Evolutionary conservation across 2,329 filamentous ascomycete species (phyloP).

Genomic region (Fusarium burgessii): DNA sequence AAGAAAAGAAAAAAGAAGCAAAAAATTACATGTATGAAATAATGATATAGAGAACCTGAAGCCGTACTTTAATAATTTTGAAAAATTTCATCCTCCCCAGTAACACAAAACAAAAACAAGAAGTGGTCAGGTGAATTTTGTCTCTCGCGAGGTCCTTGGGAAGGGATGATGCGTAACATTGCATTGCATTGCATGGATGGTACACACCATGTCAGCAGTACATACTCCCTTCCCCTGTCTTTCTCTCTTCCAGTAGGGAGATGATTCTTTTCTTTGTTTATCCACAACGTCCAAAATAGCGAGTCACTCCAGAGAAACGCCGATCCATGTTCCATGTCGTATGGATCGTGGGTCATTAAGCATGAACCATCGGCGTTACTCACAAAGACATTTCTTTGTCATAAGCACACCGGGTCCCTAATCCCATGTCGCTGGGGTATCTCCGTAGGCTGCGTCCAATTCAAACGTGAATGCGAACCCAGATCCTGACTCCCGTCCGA

Average conservation of each 20-base stretch:
- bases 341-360: conserved; percentile 44
- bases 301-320: conserved; percentile 43
- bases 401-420: conserved; percentile 30
- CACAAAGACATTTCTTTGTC: conserved; percentile 36
- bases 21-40: conserved; percentile 49
- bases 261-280: conserved; percentile 41
- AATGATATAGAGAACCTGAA: conserved; percentile 48
- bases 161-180: conserved; percentile 27
- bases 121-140: conserved; percentile 35
- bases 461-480: conserved; percentile 46
- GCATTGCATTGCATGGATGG: conserved; percentile 15
- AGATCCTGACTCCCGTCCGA: conserved; percentile 56
- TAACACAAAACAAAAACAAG: conserved; percentile 42
- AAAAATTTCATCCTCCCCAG: conserved; percentile 45
- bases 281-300: conserved; percentile 44
- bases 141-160: conserved; percentile 45
- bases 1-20: conserved; percentile 7
- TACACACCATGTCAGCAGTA: conserved; percentile 34
- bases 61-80: conserved; percentile 43
- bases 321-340: conserved; percentile 41
- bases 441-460: conserved; percentile 40
- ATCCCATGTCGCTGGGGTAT: conserved; percentile 39
- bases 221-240: conserved; percentile 33
- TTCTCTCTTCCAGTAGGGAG: conserved; percentile 42
- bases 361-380: conserved; percentile 39